These are phyloP conservation scores for Xerocomus tenax DNA, from an alignment of 1,284 basidiomycete genomes.

Conservation along the genomic window DNA sequence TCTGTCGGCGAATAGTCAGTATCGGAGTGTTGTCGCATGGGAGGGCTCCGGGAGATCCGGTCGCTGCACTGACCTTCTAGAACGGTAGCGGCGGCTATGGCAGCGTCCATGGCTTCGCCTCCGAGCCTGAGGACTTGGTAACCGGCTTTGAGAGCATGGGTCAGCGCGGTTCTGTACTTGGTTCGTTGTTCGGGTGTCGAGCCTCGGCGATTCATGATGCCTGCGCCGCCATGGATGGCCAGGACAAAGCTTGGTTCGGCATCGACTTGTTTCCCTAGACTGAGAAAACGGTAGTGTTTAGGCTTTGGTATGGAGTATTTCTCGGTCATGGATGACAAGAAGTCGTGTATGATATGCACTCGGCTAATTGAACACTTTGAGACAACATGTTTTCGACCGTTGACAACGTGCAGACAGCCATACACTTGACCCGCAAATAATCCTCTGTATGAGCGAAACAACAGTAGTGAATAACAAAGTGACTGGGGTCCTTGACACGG, in stretches of 20 bases:
- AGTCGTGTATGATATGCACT: too few species aligned
- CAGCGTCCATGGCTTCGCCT: slow-evolving; percentile 78
- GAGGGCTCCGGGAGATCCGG: not conserved
- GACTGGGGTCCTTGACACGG: slow-evolving; percentile 16
- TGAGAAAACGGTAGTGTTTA: not conserved
- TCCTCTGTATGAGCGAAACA: too few species aligned
- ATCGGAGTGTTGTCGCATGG: too few species aligned
- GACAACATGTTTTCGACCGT: too few species aligned
- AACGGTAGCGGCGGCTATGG: slow-evolving; percentile 60
- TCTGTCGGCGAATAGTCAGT: slow-evolving; percentile 36
- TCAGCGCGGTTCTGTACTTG: slow-evolving; percentile 50
- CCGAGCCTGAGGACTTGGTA: slow-evolving; percentile 54
- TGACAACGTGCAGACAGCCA: slow-evolving; percentile 30
- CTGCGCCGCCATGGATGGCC: slow-evolving; percentile 74
- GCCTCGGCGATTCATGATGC: slow-evolving; percentile 50
- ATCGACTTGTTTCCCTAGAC: not conserved
- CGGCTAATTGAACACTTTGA: too few species aligned
- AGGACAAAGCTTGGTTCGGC: slow-evolving; percentile 29
- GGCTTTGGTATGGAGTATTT: not conserved
- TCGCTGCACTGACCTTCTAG: slow-evolving; percentile 58
- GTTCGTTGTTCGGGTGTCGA: slow-evolving; percentile 58
- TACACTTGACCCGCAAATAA: too few species aligned
- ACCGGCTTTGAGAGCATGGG: slow-evolving; percentile 52
- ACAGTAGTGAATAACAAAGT: not conserved
- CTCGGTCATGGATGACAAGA: not conserved